Base-by-base conservation (phyloP, 495 filamentous ascomycete species). In the Acidomyces sp. region DNA sequence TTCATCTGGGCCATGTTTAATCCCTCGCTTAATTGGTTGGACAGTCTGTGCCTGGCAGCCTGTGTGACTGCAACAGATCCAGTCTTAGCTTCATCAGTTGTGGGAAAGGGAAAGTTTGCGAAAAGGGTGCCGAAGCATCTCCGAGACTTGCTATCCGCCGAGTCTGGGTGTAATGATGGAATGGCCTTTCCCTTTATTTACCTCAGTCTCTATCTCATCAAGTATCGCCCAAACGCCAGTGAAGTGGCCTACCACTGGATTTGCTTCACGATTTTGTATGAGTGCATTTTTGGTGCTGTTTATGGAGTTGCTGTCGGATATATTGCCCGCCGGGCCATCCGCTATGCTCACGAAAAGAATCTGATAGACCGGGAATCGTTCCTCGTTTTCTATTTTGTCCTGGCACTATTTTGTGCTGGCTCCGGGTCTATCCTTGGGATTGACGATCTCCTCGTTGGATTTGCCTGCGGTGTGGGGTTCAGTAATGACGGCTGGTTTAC, bases 101-200 rank as follows among this genome's bases (percentile, higher is more conserved):
- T 99, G 29, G 92, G 92, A 56, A 96, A 94, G 62, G 92, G 92
- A 52, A 96, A 95, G 57, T 99, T 99, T 53, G 88, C 92, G 33
- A 93, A 92, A 60, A 74, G 92, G 43, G 85, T 99, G 16, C 92
- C 92, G 15, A 95, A 92, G 64, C 92, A 96, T 74, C 65, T 99
- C 59, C 74, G 92, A 63, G 92, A 99, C 60, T 49, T 99, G 10
- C 70, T 99, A 23, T 96, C 92, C 11, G 88, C 88, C 43, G 92
- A 99, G 60, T 96, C 92, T 1, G 92, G 92, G 18, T 99, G 92
- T 68, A 99, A 99, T 65, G 92, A 99, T 59, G 92, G 92, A 61
- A 96, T 96, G 92, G 90, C 92, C 13, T 99, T 99, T 62, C 92
- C 92, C 5, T 99, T 99, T 62, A 78, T 99, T 56, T 99, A 96